These are phyloP conservation scores for Aspergillus homomorphus DNA, from an alignment of 495 filamentous ascomycete species.

Conservation along the genomic window DNA sequence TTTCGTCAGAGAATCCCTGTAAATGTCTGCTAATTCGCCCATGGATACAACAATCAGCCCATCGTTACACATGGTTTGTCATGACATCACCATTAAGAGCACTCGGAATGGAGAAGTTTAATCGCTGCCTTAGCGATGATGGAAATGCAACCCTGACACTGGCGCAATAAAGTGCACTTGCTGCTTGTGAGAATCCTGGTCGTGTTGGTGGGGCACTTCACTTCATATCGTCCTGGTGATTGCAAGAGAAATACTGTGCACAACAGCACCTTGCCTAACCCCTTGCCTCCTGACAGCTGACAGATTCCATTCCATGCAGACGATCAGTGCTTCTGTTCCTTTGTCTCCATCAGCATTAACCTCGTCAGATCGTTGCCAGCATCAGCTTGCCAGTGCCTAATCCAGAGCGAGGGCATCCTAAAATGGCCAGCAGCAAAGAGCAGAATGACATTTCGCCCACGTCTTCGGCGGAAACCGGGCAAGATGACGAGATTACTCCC, in stretches of 20 bases:
- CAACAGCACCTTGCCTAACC: neutral
- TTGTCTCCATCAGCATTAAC: neutral
- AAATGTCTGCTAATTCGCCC: neutral
- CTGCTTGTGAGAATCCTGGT: neutral
- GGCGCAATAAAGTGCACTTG: neutral
- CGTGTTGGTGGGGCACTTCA: neutral
- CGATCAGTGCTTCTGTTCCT: neutral
- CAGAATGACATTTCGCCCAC: conserved; percentile 12
- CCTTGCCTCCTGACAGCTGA: neutral
- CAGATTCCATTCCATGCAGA: neutral
- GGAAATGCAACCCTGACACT: too few relatives aligned
- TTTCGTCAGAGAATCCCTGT: neutral
- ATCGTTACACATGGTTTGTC: neutral
- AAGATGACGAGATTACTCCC: conserved; percentile 13
- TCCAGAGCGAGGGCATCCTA: neutral
- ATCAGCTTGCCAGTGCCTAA: neutral
- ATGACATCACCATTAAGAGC: conserved; percentile 1
- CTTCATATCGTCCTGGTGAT: neutral
- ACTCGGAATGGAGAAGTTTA: neutral
- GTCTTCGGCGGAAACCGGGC: conserved; percentile 16
- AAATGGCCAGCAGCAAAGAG: conserved; percentile 21
- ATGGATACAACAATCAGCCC: neutral
- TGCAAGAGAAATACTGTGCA: neutral
- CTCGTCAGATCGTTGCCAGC: too few relatives aligned
- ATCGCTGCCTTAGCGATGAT: too few relatives aligned